Evolutionary conservation across 345 rosid genomes (phyloP).

Genomic region (Zanthoxylum bungeanum): DNA sequence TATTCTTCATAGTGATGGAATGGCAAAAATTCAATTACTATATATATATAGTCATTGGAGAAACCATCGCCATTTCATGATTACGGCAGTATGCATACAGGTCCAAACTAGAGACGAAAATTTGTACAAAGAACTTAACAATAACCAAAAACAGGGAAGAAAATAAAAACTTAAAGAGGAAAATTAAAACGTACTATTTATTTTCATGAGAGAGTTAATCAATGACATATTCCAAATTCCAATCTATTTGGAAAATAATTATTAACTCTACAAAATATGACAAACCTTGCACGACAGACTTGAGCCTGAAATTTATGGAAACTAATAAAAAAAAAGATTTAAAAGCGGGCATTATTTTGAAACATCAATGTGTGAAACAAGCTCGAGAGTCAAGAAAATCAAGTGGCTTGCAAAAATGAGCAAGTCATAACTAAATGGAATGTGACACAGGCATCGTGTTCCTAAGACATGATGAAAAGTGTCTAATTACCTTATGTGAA

Average conservation of each 20-base stretch:
- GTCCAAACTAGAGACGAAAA: not conserved
- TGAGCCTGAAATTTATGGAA: not conserved
- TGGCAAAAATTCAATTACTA: too few species aligned
- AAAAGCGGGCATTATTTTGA: not conserved
- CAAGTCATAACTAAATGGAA: not conserved
- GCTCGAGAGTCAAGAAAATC: conserved; percentile 9
- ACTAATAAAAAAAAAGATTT: not conserved
- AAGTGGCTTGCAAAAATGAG: not conserved
- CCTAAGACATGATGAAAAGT: conserved; percentile 13
- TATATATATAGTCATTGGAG: too few species aligned
- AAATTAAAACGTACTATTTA: not conserved
- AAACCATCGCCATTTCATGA: too few species aligned
- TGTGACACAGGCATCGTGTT: not conserved
- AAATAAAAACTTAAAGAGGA: not conserved
- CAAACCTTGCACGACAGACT: not conserved
- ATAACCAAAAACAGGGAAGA: not conserved
- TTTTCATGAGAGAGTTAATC: not conserved
- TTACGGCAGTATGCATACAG: not conserved
- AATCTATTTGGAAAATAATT: too few species aligned
- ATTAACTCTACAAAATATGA: not conserved
- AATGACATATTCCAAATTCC: not conserved
- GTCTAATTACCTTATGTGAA: not conserved
- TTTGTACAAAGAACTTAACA: not conserved
- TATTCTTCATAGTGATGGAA: too few species aligned
- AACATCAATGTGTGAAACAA: conserved; percentile 4